Base-by-base conservation (phyloP, 208 protist species). In the Herpetomonas muscarum region DNA sequence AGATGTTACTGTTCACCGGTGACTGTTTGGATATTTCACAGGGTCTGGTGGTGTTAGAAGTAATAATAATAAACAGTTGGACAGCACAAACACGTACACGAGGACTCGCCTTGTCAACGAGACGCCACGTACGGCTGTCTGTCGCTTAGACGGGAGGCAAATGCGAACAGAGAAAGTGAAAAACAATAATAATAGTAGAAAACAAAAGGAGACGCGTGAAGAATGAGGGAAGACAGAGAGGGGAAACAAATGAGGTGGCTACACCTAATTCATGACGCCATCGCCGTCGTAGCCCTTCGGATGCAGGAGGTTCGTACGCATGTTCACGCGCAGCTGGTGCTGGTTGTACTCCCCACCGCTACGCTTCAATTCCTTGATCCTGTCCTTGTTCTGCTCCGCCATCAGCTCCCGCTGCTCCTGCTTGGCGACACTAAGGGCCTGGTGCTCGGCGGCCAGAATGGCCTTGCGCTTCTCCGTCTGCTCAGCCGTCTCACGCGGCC, bases 261-360 rank as follows among this genome's bases (percentile, higher is more conserved):
- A n/a, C 42, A 5, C 6, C n/a, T 52, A 32, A 19, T 46, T 46
- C 55, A 76, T 69, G 50, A 76, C 70, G 60, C 63, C 79, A 55
- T 85, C 87, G 24, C 90, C 90, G 74, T 96, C 90, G 66, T 89
- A 96, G 19, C 90, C 90, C 75, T 93, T 96, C 19, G 84, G 72
- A 68, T 96, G 90, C 34, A 96, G 68, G 46, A 91, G 87, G 59
- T 93, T 96, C 3, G 47, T 78, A 46, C 84, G 81, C 51, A 93
- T 57, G 61, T 72, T 72, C 19, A 93, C 80, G 41, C 74, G 75
- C 25, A 96, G 67, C 51, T 88, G 69, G 4, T 77, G 54, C 1
- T 74, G 54, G 17, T 91, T 70, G 15, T 67, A 79, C 17, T 77
- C 66, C 15, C 45, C 74, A 13, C 79, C 82, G 26, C 72, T 67